Percentiles rank a stretch among this genome's conserved stretches.
Conservation (phyloP, 2,329 filamentous ascomycete genomes). For the Scleromitrula shiraiana region DNA sequence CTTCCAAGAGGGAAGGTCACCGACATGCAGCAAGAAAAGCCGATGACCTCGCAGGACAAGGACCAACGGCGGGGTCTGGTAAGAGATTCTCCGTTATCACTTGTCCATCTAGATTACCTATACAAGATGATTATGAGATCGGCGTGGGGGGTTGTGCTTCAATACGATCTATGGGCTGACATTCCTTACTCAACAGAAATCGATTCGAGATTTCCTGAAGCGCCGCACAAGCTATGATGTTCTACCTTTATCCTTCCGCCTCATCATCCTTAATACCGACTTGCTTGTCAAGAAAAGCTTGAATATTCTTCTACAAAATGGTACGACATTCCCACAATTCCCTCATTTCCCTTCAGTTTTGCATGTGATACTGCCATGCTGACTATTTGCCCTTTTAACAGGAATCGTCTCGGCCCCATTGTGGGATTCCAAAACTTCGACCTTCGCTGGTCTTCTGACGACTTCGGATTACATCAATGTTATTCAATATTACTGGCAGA, state of each 20-base stretch:
- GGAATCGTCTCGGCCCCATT: constrained; percentile 95
- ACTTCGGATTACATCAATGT: constrained; percentile 98
- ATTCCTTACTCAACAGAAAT: constrained; percentile 48
- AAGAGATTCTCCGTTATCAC: constrained; percentile 32
- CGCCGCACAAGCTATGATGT: constrained; percentile 97
- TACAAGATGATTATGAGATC: constrained; percentile 3
- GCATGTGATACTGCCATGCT: neutral
- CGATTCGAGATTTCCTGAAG: constrained; percentile 91
- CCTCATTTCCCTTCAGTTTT: neutral
- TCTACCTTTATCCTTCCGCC: constrained; percentile 86
- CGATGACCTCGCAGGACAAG: constrained; percentile 57
- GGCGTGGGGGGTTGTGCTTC: constrained; percentile 6
- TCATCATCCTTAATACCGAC: constrained; percentile 92
- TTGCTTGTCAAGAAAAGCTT: constrained; percentile 95
- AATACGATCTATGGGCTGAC: constrained; percentile 24
- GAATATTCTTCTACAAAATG: constrained; percentile 91
- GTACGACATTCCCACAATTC: too few relatives aligned
- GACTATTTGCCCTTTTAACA: constrained; percentile 35
- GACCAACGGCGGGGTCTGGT: constrained; percentile 75
- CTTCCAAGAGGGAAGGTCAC: constrained; percentile 19
- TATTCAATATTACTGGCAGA: constrained; percentile 98
- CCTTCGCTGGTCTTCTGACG: constrained; percentile 88
- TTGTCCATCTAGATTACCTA: neutral
- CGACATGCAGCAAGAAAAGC: constrained; percentile 19
- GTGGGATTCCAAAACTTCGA: constrained; percentile 90